A percentile compares a stretch with the other conserved stretches of the same genome.
These are phyloP conservation scores for Papiliotrema nemorosa DNA, from an alignment of 1,284 basidiomycete species.

Conservation along the genomic window DNA sequence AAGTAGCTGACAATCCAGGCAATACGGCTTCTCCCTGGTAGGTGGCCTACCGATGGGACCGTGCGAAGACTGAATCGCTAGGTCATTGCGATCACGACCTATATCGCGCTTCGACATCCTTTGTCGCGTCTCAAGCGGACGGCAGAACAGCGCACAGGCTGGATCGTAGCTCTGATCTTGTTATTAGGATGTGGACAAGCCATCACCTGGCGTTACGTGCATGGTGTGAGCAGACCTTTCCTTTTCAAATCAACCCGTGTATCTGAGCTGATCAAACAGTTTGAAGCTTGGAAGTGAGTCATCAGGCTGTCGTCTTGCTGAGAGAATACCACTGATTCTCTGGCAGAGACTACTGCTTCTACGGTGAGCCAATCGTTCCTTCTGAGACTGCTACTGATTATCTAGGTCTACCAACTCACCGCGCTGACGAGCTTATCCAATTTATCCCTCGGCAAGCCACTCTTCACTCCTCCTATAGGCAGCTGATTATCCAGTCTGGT, in stretches of 20 bases:
- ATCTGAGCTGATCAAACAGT: conserved; percentile 1
- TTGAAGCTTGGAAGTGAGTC: too few relatives aligned
- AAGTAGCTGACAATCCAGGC: conserved; percentile 9
- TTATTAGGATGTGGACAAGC: conserved; percentile 10
- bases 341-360: conserved; percentile 12
- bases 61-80: background rate
- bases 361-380: conserved; percentile 8
- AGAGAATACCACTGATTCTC: too few relatives aligned
- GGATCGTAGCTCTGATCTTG: conserved; percentile 7
- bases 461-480: background rate
- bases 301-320: too few relatives aligned
- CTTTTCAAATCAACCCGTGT: background rate
- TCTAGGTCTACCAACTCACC: conserved; percentile 4
- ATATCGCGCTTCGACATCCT: conserved; percentile 19
- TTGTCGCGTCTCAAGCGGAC: conserved; percentile 8
- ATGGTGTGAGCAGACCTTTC: conserved; percentile 5
- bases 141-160: conserved; percentile 4
- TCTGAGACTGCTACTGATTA: background rate
- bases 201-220: conserved; percentile 10
- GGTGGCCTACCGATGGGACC: background rate
- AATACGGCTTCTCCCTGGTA: conserved; percentile 20
- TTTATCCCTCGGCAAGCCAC: conserved; percentile 12
- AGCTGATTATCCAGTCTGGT: conserved; percentile 4
- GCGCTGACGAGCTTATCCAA: conserved; percentile 14
- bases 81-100: conserved; percentile 19